Percentiles rank a stretch among this genome's conserved stretches.
These are phyloP conservation scores for Cynara cardunculus DNA, from an alignment of 129 eudicot genomes.

Conservation along the genomic window DNA sequence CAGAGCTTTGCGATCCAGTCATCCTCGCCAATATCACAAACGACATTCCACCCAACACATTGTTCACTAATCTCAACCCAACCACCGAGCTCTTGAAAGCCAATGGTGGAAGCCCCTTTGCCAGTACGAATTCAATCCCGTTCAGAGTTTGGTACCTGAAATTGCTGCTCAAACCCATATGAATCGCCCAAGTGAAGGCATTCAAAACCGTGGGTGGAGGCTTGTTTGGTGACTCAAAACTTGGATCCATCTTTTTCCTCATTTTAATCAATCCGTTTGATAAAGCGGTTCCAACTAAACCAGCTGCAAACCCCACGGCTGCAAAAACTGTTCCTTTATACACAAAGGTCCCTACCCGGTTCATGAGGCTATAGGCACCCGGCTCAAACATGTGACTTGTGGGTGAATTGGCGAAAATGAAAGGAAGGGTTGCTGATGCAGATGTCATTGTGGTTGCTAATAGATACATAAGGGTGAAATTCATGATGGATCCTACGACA, in stretches of 20 bases:
- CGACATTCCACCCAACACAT: conserved; percentile 75
- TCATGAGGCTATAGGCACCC: conserved; percentile 47
- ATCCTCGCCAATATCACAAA: conserved; percentile 71
- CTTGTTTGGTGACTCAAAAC: conserved; percentile 83
- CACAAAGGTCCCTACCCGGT: conserved; percentile 68
- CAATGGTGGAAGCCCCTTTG: conserved; percentile 42
- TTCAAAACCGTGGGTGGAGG: conserved; percentile 78
- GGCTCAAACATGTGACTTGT: conserved; percentile 92
- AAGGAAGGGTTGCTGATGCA: conserved; percentile 45
- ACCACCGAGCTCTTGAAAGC: conserved; percentile 60
- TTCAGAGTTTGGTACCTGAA: conserved; percentile 82
- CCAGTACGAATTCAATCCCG: conserved; percentile 64
- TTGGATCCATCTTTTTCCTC: conserved; percentile 87
- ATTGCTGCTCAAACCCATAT: conserved; percentile 82
- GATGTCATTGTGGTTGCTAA: conserved; percentile 66
- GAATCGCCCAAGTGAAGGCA: conserved; percentile 79
- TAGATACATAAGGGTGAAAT: conserved; percentile 77
- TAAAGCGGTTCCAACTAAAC: conserved; percentile 80
- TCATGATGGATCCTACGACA: conserved; percentile 77
- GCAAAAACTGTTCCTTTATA: conserved; percentile 77
- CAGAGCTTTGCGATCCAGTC: conserved; percentile 66
- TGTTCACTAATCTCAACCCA: conserved; percentile 58
- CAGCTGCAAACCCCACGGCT: conserved; percentile 84
- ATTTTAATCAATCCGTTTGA: conserved; percentile 69
- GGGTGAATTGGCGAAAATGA: conserved; percentile 63